Conservation (phyloP, 2,329 filamentous ascomycete genomes). For the Epichloe sibirici region DNA sequence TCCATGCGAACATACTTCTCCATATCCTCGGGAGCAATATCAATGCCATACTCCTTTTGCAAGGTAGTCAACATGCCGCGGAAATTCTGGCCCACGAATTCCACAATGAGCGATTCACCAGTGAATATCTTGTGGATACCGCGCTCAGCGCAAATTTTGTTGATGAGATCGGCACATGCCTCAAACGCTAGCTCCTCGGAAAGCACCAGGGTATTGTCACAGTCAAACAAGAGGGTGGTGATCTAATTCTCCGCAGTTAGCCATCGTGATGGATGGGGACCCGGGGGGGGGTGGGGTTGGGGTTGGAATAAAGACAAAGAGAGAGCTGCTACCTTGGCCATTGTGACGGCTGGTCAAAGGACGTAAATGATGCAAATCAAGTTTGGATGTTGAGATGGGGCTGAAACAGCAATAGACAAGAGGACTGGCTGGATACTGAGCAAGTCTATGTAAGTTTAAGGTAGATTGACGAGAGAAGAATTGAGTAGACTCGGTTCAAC, state of each 20-base stretch:
- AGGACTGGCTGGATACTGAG: no score
- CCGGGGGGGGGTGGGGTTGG: background rate
- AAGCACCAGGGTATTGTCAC: conserved; percentile 86
- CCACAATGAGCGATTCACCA: conserved; percentile 62
- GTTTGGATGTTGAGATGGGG: no score
- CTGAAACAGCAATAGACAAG: no score
- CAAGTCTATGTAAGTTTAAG: no score
- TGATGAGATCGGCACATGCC: conserved; percentile 80
- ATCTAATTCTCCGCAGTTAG: conserved; percentile 28
- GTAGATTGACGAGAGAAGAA: no score
- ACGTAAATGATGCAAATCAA: background rate
- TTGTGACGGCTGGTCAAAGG: background rate
- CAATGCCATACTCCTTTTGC: conserved; percentile 63
- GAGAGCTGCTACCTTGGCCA: conserved; percentile 2
- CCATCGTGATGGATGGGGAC: background rate
- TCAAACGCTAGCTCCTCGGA: conserved; percentile 87
- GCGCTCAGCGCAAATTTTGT: conserved; percentile 64
- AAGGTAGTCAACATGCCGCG: conserved; percentile 77
- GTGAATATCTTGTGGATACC: conserved; percentile 58
- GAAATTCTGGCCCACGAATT: conserved; percentile 93
- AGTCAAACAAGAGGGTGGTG: conserved; percentile 62
- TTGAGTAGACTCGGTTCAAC: no score
- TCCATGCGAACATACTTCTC: conserved; percentile 64
- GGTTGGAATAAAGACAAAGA: no score
- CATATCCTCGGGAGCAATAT: conserved; percentile 54